These are phyloP conservation scores for Hypomontagnella submonticulosa DNA, from an alignment of 495 filamentous ascomycete species.

Conservation along the genomic window DNA sequence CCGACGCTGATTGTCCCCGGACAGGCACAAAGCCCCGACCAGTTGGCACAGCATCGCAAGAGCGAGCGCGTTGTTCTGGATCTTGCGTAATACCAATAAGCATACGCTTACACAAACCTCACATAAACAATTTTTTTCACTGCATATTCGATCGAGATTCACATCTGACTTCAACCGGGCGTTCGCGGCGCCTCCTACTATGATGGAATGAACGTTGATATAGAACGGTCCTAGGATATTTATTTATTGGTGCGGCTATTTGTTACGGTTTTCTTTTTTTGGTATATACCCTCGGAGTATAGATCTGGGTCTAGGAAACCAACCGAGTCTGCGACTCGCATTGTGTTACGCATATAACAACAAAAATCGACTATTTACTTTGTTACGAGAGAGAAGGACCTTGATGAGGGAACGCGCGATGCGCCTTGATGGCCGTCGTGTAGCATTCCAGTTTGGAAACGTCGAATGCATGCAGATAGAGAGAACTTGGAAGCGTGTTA, in stretches of 20 bases:
- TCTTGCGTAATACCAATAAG: constrained; percentile 26
- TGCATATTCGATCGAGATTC: constrained; percentile 18
- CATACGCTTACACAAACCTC: not conserved
- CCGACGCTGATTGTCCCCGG: constrained; percentile 50
- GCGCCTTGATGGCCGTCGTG: constrained; percentile 35
- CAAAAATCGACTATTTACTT: constrained; percentile 14
- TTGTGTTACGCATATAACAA: constrained; percentile 20
- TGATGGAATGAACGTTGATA: constrained; percentile 13
- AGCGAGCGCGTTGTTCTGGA: constrained; percentile 63
- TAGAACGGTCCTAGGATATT: constrained; percentile 1
- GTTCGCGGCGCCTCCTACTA: constrained; percentile 16
- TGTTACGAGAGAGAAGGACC: constrained; percentile 1
- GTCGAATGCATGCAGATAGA: constrained; percentile 5
- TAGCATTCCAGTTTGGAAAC: constrained; percentile 8
- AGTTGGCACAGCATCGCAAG: constrained; percentile 50
- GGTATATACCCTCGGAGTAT: constrained; percentile 23
- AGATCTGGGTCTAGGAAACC: constrained; percentile 31
- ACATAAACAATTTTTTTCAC: constrained; percentile 2
- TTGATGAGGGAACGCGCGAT: constrained; percentile 15
- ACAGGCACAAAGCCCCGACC: constrained; percentile 24
- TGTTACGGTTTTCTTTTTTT: constrained; percentile 9
- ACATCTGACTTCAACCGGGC: constrained; percentile 10
- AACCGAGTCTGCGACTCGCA: constrained; percentile 45
- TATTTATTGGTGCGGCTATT: constrained; percentile 12
- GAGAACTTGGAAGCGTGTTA: not conserved